These are phyloP conservation scores for Apophysomyces trapeziformis DNA, from an alignment of 371 early-diverging fungal genomes.

Conservation along the genomic window DNA sequence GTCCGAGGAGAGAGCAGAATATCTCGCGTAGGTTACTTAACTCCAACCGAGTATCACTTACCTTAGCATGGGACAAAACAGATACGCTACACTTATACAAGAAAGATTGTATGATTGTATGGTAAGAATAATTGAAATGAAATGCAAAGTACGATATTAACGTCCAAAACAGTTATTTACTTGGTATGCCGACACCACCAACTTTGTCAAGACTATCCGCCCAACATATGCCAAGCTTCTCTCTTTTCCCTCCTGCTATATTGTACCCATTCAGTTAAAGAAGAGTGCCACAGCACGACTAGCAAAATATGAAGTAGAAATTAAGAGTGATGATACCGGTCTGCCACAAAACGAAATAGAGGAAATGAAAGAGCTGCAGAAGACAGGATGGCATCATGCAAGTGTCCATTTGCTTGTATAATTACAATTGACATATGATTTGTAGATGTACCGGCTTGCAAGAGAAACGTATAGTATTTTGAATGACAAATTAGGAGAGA, in stretches of 20 bases:
- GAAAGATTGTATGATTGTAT: constrained; percentile 60
- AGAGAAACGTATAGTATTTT: constrained; percentile 61
- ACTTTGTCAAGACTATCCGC: constrained; percentile 66
- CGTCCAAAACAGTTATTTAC: constrained; percentile 51
- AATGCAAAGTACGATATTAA: background rate
- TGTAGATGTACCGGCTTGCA: constrained; percentile 60
- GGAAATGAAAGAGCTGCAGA: constrained; percentile 52
- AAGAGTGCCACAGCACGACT: constrained; percentile 59
- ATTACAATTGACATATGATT: background rate
- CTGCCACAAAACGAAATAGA: constrained; percentile 49
- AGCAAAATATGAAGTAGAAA: constrained; percentile 51
- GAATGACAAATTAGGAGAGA: constrained; percentile 58
- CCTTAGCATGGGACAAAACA: constrained; percentile 10
- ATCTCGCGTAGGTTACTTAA: constrained; percentile 43
- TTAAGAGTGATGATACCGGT: constrained; percentile 41
- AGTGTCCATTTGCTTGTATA: background rate
- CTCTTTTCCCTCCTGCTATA: constrained; percentile 64
- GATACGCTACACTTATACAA: constrained; percentile 52
- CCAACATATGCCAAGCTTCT: constrained; percentile 68
- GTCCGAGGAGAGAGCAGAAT: constrained; percentile 55
- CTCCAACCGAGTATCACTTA: background rate
- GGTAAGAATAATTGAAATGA: constrained; percentile 30
- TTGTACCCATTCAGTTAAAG: constrained; percentile 65
- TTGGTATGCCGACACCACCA: constrained; percentile 74
- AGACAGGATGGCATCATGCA: constrained; percentile 54